Base-by-base conservation (phyloP, 805 yeast species). In the Maudiozyma barnettii region DNA sequence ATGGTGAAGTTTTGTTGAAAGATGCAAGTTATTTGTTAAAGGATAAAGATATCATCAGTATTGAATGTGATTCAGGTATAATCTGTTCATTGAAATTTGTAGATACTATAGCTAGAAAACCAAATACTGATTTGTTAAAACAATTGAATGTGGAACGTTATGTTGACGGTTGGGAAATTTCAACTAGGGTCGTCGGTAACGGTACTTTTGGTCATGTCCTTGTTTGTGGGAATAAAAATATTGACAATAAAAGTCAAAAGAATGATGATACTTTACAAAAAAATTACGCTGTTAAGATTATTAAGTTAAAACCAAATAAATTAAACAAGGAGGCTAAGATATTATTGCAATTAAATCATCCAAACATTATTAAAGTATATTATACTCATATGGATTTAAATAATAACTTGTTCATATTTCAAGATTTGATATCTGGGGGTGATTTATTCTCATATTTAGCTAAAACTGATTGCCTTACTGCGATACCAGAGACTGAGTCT, bases 191-290 rank as follows among this genome's bases (percentile, higher is more conserved):
- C 4, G 57, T 79, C 26, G 84, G 84, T 0, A 63, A 65, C 45
- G 84, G 84, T 1, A 74, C 82, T 0, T 79, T 77, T 67, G 84
- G 85, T 1, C 69, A 70, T 45, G 82, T 78, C 9, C 43, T 62
- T 36, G 54, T 55, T 16, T 51, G 54, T 30, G 43, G 51, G 22
- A 49, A 49, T 22, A 38, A 41, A 10, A 26, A 23, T 13, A n/a
- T 33, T 1, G 36, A 35, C 10, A 26, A 26, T 5, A 5, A 33
- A 10, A 31, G 4, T 18, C 14, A 14, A 16, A 20, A 9, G 16
- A 39, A 14, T 12, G 14, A 22, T 14, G 14, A 22, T 14, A 26
- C 30, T 9, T 26, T 26, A 26, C 30, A 9, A 4, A 26, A 16
- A 22, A 57, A 68, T 21, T 78, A 62, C 59, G 36, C 36, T 4